Base-by-base conservation (phyloP, 1,284 basidiomycete genomes). In the Entoloma clypeatum region DNA sequence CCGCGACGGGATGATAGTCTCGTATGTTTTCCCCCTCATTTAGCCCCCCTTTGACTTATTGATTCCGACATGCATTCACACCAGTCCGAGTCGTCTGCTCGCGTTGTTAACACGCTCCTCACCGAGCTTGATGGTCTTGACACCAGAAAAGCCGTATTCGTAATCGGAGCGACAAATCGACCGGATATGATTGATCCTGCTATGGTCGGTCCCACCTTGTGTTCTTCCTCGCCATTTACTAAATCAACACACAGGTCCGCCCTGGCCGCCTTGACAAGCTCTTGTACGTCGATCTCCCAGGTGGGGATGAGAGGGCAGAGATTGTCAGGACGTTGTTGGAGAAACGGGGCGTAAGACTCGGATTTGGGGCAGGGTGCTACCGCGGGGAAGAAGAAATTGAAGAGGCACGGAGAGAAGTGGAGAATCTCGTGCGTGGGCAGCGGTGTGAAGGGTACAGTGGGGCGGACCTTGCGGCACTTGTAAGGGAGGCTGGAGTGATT, bases 171-270 rank as follows among this genome's bases (percentile, higher is more conserved):
- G 1, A 99, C 95, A 4, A 98, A 99, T 65, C 75, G 95, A n/a
- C 95, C 95, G 0, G 95, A 98, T 67, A 97, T 98, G 82, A 93
- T 98, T 50, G 95, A 98, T 59, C 95, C 95, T 1, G 95, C 95
- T 3, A 97, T 98, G 94, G 92, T n/a, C n/a, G n/a, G n/a, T n/a
- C n/a, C n/a, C n/a, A n/a, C n/a, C n/a, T n/a, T n/a, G n/a, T n/a
- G n/a, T n/a, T n/a, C n/a, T n/a, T n/a, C n/a, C n/a, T n/a, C n/a
- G n/a, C n/a, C n/a, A n/a, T n/a, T n/a, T n/a, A n/a, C n/a, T n/a
- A n/a, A n/a, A n/a, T n/a, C n/a, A n/a, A n/a, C n/a, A n/a, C n/a
- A n/a, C n/a, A n/a, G n/a, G n/a, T 93, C 42, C 86, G 94, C 11
- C 95, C 95, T 0, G 95, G 95, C 0, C 80, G 95, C 2, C 76